Evolutionary conservation across 2,329 filamentous ascomycete species (phyloP), one percentile per base, ranked within the genome.

Genomic region (Coniochaeta sp.): DNA sequence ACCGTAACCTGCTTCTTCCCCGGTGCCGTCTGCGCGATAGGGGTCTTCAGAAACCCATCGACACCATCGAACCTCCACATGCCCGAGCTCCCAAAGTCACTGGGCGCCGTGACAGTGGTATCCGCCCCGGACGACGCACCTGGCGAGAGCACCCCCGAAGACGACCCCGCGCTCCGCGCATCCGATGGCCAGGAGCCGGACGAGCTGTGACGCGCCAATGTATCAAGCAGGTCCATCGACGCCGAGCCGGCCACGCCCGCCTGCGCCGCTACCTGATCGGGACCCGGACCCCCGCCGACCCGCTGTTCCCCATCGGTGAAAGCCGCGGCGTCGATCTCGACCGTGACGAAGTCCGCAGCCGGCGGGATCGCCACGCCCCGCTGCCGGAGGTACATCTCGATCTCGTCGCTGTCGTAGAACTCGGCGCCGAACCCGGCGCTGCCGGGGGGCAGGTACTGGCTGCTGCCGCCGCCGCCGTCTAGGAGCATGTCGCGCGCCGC

Each of bases 351-450:
- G 19, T 89, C 86, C 10, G 81, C 78, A 10, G 78, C 75, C 0
- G 82, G 79, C 10, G 88, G 82, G 58, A 92, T 85, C 54, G 77
- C 70, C 32, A 91, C 82, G 5, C 86, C 86, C 32, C 82, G 81
- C 57, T 82, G 79, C 44, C 80, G 81, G 2, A 96, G 75, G 68
- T 92, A 95, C 14, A 83, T 79, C 71, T 95, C 89, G 0, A 92
- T 86, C 70, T 95, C 91, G 61, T 90, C 82, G 0, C 86, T 76
- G 68, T 95, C 90, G 65, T 89, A 90, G 78, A 90, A 95, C 57
- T 90, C 84, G 4, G 89, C 89, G 61, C 89, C 82, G 62, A 87
- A 89, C 0, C 85, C 88, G 19, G 42, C 47, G 12, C 24, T n/a
- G 14, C 47, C 47, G 14, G 5, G 47, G 1, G 82, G 79, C 8